These are phyloP conservation scores for Xylariaceae sp. DNA, from an alignment of 2,329 filamentous ascomycete genomes.

Conservation along the genomic window DNA sequence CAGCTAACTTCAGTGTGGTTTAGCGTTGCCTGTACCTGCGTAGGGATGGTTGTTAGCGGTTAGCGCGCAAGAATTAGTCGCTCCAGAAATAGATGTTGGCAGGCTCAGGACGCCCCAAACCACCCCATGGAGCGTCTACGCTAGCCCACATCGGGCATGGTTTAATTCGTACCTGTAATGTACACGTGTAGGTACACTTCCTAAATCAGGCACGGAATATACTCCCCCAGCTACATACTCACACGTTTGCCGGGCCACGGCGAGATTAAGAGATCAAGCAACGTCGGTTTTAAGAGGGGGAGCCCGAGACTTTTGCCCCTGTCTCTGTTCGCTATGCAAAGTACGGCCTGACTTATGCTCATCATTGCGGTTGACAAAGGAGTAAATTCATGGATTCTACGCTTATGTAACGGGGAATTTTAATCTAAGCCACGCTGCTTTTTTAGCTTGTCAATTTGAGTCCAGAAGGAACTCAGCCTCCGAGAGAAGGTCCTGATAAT, in stretches of 20 bases:
- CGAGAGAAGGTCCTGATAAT: too few relatives aligned
- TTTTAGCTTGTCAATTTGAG: too few relatives aligned
- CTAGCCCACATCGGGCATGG: not conserved
- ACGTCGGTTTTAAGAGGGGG: not conserved
- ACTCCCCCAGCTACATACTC: not conserved
- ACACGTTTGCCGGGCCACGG: not conserved
- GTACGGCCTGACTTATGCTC: too few relatives aligned
- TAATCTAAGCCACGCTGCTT: too few relatives aligned
- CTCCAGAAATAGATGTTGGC: not conserved
- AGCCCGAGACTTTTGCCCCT: not conserved
- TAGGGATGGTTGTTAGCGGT: not conserved
- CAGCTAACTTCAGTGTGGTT: not conserved
- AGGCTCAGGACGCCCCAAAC: not conserved
- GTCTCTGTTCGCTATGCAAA: not conserved
- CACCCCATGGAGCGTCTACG: not conserved
- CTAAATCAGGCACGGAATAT: not conserved
- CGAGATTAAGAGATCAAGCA: not conserved
- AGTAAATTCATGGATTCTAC: too few relatives aligned
- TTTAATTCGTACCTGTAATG: not conserved
- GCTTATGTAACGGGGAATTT: too few relatives aligned
- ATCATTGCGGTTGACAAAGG: too few relatives aligned
- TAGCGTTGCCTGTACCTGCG: not conserved
- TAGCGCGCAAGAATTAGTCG: not conserved
- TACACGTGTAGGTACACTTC: not conserved
- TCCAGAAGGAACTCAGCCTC: too few relatives aligned